Evolutionary conservation across 2,329 filamentous ascomycete genomes (phyloP).

Genomic region (Podosphaera leucotricha): DNA sequence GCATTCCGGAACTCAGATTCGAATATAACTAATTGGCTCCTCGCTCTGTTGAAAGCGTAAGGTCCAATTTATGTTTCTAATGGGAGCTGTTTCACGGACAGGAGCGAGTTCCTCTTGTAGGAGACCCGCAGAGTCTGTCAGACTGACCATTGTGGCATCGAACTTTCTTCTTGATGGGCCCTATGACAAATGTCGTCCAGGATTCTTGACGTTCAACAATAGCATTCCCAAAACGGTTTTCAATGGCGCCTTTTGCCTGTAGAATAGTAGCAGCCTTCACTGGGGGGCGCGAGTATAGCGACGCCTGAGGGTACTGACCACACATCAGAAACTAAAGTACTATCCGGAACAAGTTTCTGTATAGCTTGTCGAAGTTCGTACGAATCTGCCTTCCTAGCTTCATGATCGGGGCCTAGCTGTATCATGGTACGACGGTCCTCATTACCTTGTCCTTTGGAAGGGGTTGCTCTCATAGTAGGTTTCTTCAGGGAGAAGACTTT

Average conservation of each 20-base stretch:
- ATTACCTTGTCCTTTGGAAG: neutral
- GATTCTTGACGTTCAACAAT: neutral
- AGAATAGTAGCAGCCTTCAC: constrained; percentile 1
- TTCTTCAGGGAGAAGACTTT: neutral
- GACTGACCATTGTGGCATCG: neutral
- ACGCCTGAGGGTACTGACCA: constrained; percentile 1
- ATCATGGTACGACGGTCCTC: neutral
- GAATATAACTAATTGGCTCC: neutral
- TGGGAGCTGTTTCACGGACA: neutral
- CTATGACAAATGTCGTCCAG: constrained; percentile 1
- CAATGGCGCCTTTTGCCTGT: neutral
- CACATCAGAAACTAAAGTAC: neutral
- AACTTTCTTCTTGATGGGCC: neutral
- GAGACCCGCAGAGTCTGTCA: neutral
- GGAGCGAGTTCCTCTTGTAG: neutral
- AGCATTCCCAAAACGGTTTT: neutral
- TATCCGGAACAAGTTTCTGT: neutral
- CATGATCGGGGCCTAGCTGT: neutral
- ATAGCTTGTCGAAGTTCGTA: neutral
- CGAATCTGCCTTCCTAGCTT: neutral
- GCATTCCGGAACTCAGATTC: neutral
- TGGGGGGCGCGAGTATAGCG: neutral
- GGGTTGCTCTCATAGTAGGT: neutral
- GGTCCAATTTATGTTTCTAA: neutral
- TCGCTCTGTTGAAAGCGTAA: neutral